phyloP scores from a whole-genome alignment of 2,329 filamentous ascomycete genomes.

The Xylariaceae sp. region DNA sequence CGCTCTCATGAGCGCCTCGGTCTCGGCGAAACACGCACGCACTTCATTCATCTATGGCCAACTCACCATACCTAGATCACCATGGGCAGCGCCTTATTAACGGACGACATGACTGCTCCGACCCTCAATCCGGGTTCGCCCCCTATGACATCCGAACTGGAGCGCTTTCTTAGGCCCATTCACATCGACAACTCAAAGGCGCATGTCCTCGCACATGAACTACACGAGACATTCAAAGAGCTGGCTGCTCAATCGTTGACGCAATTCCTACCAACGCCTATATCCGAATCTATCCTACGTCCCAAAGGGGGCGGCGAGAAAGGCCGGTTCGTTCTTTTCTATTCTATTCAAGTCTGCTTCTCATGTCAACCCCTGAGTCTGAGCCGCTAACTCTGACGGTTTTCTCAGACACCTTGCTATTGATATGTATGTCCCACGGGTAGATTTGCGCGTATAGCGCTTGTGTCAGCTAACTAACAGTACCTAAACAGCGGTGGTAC shows the following conservation, averaged over 20 bases:
- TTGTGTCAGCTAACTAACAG: slow-evolving; percentile 28
- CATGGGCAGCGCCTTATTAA: neutral
- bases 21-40: neutral
- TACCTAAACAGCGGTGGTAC: slow-evolving; percentile 50
- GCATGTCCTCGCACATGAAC: slow-evolving; percentile 42
- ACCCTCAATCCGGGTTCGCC: neutral
- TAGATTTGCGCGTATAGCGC: neutral
- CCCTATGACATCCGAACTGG: slow-evolving; percentile 26
- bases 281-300: slow-evolving; percentile 53
- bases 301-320: slow-evolving; percentile 39
- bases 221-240: slow-evolving; percentile 42
- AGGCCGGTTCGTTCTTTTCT: slow-evolving; percentile 42
- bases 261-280: slow-evolving; percentile 57
- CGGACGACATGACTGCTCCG: slow-evolving; percentile 7
- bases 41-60: slow-evolving; percentile 10
- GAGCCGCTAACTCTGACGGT: slow-evolving; percentile 16
- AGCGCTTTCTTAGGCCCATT: slow-evolving; percentile 48
- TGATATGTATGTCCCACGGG: slow-evolving; percentile 52
- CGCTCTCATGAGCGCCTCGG: neutral
- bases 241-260: slow-evolving; percentile 48
- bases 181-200: slow-evolving; percentile 42
- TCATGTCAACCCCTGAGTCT: neutral
- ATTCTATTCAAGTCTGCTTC: neutral
- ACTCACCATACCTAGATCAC: neutral
- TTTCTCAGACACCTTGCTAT: slow-evolving; percentile 51